Evolutionary conservation across 345 rosid genomes (phyloP), one percentile per base, ranked within the genome.

Genomic region (Gossypium mustelinum): DNA sequence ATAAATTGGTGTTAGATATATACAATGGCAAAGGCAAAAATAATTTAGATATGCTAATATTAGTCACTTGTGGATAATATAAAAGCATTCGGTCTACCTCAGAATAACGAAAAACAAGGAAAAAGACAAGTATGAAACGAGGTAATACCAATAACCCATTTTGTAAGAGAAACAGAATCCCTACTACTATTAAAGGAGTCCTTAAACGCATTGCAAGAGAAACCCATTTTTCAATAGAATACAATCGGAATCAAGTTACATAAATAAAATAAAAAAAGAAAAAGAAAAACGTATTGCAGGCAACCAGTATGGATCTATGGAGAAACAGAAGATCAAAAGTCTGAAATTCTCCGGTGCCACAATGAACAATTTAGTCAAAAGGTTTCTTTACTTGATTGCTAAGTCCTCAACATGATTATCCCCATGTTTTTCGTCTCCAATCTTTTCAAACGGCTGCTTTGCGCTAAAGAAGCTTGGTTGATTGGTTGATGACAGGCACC

Each of bases 401-500:
- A 44, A 66, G 29, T 66, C 70, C 52, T 65, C 54, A 11, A 11
- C 18, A 65, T 43, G 70, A 44, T 18, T 44, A 13, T 20, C 70
- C 16, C 29, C 54, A 18, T 11, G 3, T 9, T 70, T 51, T 29
- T 71, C 63, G 18, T 71, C 57, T 20, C 18, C 68, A 16, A 59
- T 45, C 76, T 47, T 59, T 47, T 34, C 51, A 12, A 20, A 43
- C 43, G 34, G 69, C 58, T 81, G 86, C 77, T 79, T 84, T 4
- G 76, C 18, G 4, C 52, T 65, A 71, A 85, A 7, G 73, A 89
- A 89, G 79, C 91, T 89, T 11, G 94, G 94, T 60, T 89, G 94
- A 69, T 89, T 82, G 50, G 94, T 89, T 51, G 94, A 89, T 7
- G 91, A 85, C 63, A 89, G 76, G 18, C 88, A 88, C 83, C 94